Evolutionary conservation across 2,329 filamentous ascomycete species (phyloP).

Genomic region (Fusarium veterinarium): DNA sequence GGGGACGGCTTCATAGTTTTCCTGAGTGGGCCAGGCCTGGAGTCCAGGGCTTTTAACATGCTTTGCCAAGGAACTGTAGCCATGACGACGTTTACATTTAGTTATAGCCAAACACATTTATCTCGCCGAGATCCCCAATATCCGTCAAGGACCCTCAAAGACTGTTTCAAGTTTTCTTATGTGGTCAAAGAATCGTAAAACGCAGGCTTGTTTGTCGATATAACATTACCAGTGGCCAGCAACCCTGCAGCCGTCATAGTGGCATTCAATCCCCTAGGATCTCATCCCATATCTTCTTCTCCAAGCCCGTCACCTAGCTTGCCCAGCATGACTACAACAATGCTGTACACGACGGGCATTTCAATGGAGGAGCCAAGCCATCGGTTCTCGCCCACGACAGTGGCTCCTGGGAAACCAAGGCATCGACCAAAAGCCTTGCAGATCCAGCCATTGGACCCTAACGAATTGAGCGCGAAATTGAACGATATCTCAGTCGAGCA

Average conservation of each 20-base stretch:
- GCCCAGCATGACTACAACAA: conserved; percentile 34
- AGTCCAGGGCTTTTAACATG: conserved; percentile 1
- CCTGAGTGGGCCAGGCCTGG: conserved; percentile 16
- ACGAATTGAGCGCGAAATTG: conserved; percentile 66
- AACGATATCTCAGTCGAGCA: conserved; percentile 63
- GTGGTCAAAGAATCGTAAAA: background rate
- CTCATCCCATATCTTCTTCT: background rate
- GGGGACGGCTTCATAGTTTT: conserved; percentile 30
- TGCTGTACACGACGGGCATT: conserved; percentile 34
- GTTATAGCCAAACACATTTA: conserved; percentile 21
- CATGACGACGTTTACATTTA: background rate
- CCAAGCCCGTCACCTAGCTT: background rate
- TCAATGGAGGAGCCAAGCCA: conserved; percentile 28
- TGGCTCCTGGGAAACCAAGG: conserved; percentile 27
- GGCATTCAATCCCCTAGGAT: conserved; percentile 5
- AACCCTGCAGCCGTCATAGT: background rate
- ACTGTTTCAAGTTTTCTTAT: background rate
- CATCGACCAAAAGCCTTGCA: conserved; percentile 41
- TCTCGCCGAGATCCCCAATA: conserved; percentile 2
- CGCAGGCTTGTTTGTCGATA: background rate
- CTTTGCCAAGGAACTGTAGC: conserved; percentile 14
- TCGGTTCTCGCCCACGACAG: conserved; percentile 12
- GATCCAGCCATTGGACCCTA: conserved; percentile 60
- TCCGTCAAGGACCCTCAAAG: background rate
- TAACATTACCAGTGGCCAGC: background rate